These are phyloP conservation scores for Aspergillus amoenus DNA, from an alignment of 2,329 filamentous ascomycete species.

Conservation along the genomic window DNA sequence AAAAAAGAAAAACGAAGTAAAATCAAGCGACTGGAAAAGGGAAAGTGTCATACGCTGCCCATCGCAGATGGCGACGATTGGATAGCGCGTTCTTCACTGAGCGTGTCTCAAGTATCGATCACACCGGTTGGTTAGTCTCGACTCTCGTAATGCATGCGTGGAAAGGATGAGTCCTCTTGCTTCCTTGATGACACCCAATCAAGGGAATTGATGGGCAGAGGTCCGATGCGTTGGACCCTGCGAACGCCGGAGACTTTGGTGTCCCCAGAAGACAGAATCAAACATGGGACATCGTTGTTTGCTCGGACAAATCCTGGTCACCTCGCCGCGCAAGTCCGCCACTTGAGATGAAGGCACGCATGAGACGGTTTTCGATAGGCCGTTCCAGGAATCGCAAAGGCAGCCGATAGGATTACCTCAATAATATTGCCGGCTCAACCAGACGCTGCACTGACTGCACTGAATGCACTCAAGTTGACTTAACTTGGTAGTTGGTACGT, in stretches of 20 bases:
- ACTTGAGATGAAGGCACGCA: neutral
- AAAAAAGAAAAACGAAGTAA: neutral
- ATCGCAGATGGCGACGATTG: slow-evolving; percentile 12
- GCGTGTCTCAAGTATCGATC: slow-evolving; percentile 1
- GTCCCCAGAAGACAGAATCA: neutral
- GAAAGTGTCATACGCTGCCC: slow-evolving; percentile 9
- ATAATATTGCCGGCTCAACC: slow-evolving; percentile 2
- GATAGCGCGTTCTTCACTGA: slow-evolving; percentile 12
- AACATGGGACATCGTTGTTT: too few relatives aligned
- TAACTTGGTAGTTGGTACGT: neutral
- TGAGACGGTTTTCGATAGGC: neutral
- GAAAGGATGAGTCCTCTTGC: neutral
- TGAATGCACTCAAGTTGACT: neutral
- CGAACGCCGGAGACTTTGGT: neutral
- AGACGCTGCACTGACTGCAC: neutral
- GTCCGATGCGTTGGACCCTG: slow-evolving; percentile 7
- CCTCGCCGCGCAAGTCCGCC: neutral
- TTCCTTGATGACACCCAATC: slow-evolving; percentile 7
- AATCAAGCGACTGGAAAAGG: neutral
- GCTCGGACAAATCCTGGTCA: neutral
- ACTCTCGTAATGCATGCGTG: neutral
- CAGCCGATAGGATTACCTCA: neutral
- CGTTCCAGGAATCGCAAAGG: neutral
- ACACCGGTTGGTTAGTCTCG: slow-evolving; percentile 2
- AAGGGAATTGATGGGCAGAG: neutral